A percentile compares a stretch with the other conserved stretches of the same genome.
Conservation (phyloP, 495 filamentous ascomycete genomes). For the Baudoinia panamericana region DNA sequence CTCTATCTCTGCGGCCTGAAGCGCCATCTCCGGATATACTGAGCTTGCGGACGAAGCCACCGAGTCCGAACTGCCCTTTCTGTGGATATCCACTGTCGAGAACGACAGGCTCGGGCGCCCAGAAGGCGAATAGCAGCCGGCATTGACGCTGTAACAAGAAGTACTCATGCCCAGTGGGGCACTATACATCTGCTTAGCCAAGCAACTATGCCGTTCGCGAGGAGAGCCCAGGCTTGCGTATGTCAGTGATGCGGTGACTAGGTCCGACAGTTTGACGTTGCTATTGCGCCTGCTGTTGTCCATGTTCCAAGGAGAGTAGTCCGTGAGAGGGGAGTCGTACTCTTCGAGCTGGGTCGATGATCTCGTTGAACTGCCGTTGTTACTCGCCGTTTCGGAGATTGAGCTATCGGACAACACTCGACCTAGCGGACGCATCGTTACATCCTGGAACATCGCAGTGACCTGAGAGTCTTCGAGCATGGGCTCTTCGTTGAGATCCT, state of each 20-base stretch:
- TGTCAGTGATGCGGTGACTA: too few species aligned
- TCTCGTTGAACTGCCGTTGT: conserved; percentile 1
- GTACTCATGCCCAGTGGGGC: not conserved
- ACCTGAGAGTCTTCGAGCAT: conserved; percentile 10
- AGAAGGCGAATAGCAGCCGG: not conserved
- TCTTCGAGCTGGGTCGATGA: conserved; percentile 3
- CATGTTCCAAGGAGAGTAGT: conserved; percentile 5
- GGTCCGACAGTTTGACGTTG: not conserved
- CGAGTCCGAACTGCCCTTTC: not conserved
- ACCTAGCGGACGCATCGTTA: not conserved
- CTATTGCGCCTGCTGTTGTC: conserved; percentile 7
- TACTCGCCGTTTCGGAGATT: not conserved
- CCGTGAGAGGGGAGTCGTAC: conserved; percentile 4
- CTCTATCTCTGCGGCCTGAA: conserved; percentile 15
- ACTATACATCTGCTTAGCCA: too few species aligned
- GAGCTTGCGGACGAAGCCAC: conserved; percentile 5
- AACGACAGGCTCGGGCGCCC: too few species aligned
- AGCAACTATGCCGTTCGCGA: too few species aligned
- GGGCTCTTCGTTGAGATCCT: conserved; percentile 9
- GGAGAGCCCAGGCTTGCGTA: too few species aligned
- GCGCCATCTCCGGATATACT: not conserved
- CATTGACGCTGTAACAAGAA: conserved; percentile 4
- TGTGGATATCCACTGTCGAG: not conserved
- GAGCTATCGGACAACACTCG: conserved; percentile 1
- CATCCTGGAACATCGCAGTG: not conserved